Base-by-base conservation (phyloP, 805 yeast species). In the Maudiozyma pseudohumilis region DNA sequence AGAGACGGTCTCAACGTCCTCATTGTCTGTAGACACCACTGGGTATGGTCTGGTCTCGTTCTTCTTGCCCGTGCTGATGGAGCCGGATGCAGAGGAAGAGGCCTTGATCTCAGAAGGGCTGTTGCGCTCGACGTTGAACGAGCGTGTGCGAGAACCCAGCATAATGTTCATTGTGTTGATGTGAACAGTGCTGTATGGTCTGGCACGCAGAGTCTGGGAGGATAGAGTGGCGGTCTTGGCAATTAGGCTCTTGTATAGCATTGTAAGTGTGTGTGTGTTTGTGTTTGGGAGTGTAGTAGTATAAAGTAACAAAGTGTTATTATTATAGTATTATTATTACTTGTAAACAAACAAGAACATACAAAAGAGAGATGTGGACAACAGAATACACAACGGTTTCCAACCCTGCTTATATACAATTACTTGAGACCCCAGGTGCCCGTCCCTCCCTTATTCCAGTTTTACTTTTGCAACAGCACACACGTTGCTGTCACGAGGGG, bases 1-100 rank as follows among this genome's bases (percentile, higher is more conserved):
- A 17, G 49, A 31, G 6, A 47, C 56, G 18, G 56, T 49, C 29
- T 49, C 52, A 10, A 54, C 37, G n/a, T 48, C 50, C 6, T 53
- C 59, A 32, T 35, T 23, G 25, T 54, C 57, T 4, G 54, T 45
- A 40, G 55, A 48, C 24, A 53, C 47, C 16, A 32, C 26, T 11
- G 38, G 36, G 18, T 34, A 35, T 11, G 40, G 38, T 24, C 34
- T 42, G 4, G 34, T 38, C 15, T 39, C 36, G 19, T 22, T n/a
- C 19, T 31, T 35, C 10, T n/a, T 36, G 11, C n/a, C 13, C 3
- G 34, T 29, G 2, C 9, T 17, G 9, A 10, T 20, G 4, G 32
- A 11, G 16, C 22, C 17, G 6, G 35, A 9, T 10, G 38, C 16
- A 9, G 32, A 13, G 6, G 16, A 13, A 8, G 24, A 11, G 4